Base-by-base conservation (phyloP, 202 grass and related monocot species). In the Carex arenaria region DNA sequence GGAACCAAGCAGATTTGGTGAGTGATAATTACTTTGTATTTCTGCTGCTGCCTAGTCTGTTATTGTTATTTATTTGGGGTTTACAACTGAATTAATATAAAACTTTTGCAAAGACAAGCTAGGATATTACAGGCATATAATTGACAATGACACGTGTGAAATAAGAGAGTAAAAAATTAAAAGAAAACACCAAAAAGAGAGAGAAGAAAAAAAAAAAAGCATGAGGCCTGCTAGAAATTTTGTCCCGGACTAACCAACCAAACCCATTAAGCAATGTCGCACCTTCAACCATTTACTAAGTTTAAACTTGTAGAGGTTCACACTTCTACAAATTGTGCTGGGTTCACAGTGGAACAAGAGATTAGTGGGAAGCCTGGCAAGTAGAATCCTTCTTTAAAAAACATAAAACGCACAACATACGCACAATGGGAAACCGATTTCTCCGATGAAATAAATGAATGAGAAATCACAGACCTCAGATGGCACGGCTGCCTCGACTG, bases 401-500 rank as follows among this genome's bases (percentile, higher is more conserved):
- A 34, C 45, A 11, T 49, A 49, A 49, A 49, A 49, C 45, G 45
- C 45, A 47, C 45, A 49, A 11, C 45, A 49, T 8, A 49, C 47
- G 47, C 11, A 51, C 47, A 51, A 12, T 11, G 11, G 47, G 10
- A 51, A 51, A 51, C 47, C 10, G 47, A 10, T 51, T 51, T 51
- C 47, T 51, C 45, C 47, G 10, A 51, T 51, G 31, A 49, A 85
- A 84, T 4, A 71, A 32, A 69, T 61, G 7, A 34, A 83, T 4
- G 20, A 80, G 12, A 87, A 86, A 68, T 2, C 13, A 45, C 40
- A 31, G 63, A 98, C 96, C 96, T 95, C 96, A 5, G 89, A 91
- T 47, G 88, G 96, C 43, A 95, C 78, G 15, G 96, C 96, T 17
- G 93, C 88, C 83, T 98, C 96, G 28, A 93, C 80, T 17, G 89